These are phyloP conservation scores for Lathyrus aphaca DNA, from an alignment of 306 rosid genomes.

Conservation along the genomic window DNA sequence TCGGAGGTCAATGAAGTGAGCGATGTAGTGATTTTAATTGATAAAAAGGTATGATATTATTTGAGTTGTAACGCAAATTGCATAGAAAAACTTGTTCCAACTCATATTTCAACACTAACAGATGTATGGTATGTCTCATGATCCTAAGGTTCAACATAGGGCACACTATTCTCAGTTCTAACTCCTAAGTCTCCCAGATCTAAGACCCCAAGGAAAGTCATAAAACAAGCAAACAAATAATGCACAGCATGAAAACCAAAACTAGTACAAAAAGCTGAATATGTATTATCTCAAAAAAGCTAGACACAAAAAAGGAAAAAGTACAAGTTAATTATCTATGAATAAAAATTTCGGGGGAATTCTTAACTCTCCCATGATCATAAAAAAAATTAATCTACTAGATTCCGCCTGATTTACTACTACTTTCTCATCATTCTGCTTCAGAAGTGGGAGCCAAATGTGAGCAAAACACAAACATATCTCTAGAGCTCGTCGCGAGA, in stretches of 20 bases:
- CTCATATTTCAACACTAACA: too few relatives aligned
- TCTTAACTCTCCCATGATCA: constrained; percentile 42
- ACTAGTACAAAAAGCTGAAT: neutral
- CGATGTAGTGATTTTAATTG: too few relatives aligned
- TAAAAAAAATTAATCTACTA: constrained; percentile 44
- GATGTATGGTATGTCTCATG: too few relatives aligned
- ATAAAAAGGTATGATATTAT: too few relatives aligned
- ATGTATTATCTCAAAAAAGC: constrained; percentile 25
- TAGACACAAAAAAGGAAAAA: constrained; percentile 8
- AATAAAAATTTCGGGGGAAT: constrained; percentile 50
- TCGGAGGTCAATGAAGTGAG: too few relatives aligned
- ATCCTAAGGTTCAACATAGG: too few relatives aligned
- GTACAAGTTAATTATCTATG: constrained; percentile 44
- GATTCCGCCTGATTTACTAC: constrained; percentile 45
- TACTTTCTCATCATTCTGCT: constrained; percentile 43
- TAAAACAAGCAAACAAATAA: neutral
- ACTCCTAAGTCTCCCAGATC: neutral
- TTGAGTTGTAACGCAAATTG: too few relatives aligned
- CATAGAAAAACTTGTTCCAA: too few relatives aligned
- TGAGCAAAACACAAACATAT: constrained; percentile 11
- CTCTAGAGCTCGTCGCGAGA: constrained; percentile 87
- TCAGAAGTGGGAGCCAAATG: constrained; percentile 26
- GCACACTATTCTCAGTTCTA: neutral
- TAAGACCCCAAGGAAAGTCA: neutral
- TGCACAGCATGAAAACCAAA: neutral